Percentiles rank a stretch among this genome's conserved stretches.
Evolutionary conservation across 2,329 filamentous ascomycete genomes (phyloP).

Genomic region (Colletotrichum spaethianum): DNA sequence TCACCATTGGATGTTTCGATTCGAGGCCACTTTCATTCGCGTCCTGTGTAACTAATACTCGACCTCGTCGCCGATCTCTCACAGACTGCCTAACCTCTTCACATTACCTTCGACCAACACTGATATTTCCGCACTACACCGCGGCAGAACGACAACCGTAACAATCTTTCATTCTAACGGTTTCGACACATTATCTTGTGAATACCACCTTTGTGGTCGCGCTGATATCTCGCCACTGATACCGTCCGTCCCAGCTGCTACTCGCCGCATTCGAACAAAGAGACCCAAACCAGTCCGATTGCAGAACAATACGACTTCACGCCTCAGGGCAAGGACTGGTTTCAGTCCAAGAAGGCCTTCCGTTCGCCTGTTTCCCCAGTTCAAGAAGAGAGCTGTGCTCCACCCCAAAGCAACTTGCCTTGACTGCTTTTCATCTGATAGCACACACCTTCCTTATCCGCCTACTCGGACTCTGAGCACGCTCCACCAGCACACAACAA

Average conservation of each 20-base stretch:
- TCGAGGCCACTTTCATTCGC: constrained; percentile 15
- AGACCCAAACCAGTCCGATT: constrained; percentile 6
- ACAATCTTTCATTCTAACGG: neutral
- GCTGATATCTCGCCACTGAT: constrained; percentile 21
- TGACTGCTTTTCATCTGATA: constrained; percentile 18
- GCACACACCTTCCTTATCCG: neutral
- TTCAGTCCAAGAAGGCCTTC: neutral
- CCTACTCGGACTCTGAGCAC: constrained; percentile 4
- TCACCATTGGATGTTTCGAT: neutral
- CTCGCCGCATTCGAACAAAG: constrained; percentile 33
- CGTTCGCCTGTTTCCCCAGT: neutral
- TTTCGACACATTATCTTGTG: neutral
- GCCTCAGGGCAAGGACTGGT: neutral
- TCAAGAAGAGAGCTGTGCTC: constrained; percentile 30
- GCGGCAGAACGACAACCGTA: neutral
- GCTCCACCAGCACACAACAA: neutral
- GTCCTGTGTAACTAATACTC: constrained; percentile 17
- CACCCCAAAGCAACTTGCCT: neutral
- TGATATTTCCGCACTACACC: neutral
- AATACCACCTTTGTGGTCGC: neutral
- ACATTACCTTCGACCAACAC: neutral
- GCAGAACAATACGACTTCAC: constrained; percentile 18
- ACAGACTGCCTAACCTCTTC: neutral
- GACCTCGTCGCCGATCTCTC: neutral
- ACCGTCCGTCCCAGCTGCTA: constrained; percentile 21